A percentile compares a stretch with the other conserved stretches of the same genome.
Evolutionary conservation across 2,329 filamentous ascomycete genomes (phyloP).

Genomic region (Epichloe coenophiala): DNA sequence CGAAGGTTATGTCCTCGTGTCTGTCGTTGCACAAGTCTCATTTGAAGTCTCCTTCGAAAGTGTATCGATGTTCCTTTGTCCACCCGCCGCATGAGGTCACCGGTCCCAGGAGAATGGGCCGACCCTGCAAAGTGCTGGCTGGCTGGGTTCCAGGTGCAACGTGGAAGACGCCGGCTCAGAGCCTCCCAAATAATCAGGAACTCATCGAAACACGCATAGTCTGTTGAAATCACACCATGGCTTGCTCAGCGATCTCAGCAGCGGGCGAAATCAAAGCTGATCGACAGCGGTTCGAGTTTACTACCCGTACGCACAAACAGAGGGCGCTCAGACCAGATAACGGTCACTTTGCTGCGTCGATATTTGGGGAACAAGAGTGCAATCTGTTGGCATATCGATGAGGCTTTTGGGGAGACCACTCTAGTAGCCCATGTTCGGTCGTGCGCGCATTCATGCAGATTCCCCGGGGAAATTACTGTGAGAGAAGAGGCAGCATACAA

Average conservation of each 20-base stretch:
- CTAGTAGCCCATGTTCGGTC: background rate
- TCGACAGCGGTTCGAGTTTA: too few species aligned
- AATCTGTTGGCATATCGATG: too few species aligned
- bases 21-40: background rate
- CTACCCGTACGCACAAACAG: too few species aligned
- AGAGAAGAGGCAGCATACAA: constrained; percentile 17
- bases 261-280: too few species aligned
- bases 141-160: constrained; percentile 1
- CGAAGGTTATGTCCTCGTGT: background rate
- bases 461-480: constrained; percentile 7
- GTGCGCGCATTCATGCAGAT: constrained; percentile 11
- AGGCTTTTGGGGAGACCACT: background rate
- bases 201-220: too few species aligned
- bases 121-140: constrained; percentile 4
- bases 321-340: background rate
- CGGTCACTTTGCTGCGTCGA: too few species aligned
- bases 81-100: background rate
- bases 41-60: too few species aligned
- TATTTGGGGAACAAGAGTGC: too few species aligned
- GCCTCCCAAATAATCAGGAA: too few species aligned
- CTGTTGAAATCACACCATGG: too few species aligned
- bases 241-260: too few species aligned
- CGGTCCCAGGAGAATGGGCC: constrained; percentile 7
- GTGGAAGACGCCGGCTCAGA: background rate
- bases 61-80: too few species aligned